Base-by-base conservation (phyloP, 2,329 filamentous ascomycete genomes). In the Aspergillus proliferans region DNA sequence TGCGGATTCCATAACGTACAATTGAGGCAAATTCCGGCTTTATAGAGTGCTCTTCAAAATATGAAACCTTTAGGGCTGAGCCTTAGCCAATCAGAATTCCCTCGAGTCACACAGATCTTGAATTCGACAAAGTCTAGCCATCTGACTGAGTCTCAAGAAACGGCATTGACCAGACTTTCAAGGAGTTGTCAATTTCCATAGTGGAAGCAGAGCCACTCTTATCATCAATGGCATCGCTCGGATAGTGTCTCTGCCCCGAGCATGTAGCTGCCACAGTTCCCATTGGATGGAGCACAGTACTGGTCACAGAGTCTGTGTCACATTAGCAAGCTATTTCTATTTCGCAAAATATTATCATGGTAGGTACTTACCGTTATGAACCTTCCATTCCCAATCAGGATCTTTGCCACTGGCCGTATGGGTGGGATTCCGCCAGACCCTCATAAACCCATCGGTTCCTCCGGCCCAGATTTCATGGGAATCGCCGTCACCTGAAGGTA, bases 381-480 rank as follows among this genome's bases (percentile, higher is more conserved):
- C 62, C 33, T 71, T 61, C 55, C 69, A 70, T 50, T 71, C 69
- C 55, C 64, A 71, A 51, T 71, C 68, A 2, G 77, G 71, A 18
- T 64, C 54, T 33, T 74, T 61, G 3, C 65, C 62, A 8, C 72
- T 76, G 47, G 68, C 69, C 18, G 55, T 58, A 36, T 61, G 55
- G n/a, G 71, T 65, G 1, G 76, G 70, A 50, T 75, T 67, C 39
- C 63, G 67, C 79, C 79, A 81, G 47, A 73, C 66, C 49, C 77
- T 69, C 47, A 80, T 69, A 15, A 56, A 58, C 0, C 82, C 82
- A 67, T 85, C 81, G 1, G 64, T 72, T 0, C 80, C 81, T 8
- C 82, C 82, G 42, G 71, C 74, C 80, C 80, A 84, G 18, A 85
- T 64, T 57, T 83, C 78, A 56, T 76, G 71, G 7, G 70, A 66